Evolutionary conservation across 2,329 filamentous ascomycete species (phyloP).

Genomic region (Westerdykella ornata): DNA sequence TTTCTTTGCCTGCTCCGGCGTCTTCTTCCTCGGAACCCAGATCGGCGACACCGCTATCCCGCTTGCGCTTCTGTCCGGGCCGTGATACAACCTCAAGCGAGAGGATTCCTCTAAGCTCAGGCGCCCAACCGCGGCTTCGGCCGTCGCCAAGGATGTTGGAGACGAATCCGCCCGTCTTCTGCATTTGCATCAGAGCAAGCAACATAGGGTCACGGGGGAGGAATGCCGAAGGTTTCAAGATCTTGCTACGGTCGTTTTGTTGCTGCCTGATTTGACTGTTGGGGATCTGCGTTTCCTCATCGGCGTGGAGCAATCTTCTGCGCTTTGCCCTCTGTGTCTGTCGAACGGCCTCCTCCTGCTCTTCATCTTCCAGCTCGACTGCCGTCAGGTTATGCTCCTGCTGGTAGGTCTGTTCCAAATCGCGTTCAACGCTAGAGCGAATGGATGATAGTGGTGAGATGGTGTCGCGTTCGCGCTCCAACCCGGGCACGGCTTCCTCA

Average conservation of each 20-base stretch:
- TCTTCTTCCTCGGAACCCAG: slow-evolving; percentile 61
- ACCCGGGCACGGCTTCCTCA: slow-evolving; percentile 35
- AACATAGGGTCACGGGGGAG: slow-evolving; percentile 81
- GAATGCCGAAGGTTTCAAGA: slow-evolving; percentile 74
- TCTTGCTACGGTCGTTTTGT: slow-evolving; percentile 77
- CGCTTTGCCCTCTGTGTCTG: slow-evolving; percentile 70
- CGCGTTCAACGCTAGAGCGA: slow-evolving; percentile 47
- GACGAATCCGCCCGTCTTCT: slow-evolving; percentile 84
- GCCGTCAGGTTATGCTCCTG: slow-evolving; percentile 34
- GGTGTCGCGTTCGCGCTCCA: slow-evolving; percentile 43
- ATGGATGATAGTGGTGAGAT: slow-evolving; percentile 51
- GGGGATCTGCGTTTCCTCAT: slow-evolving; percentile 70
- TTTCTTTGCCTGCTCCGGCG: slow-evolving; percentile 42
- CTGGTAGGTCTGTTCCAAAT: slow-evolving; percentile 57
- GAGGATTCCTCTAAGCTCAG: slow-evolving; percentile 86
- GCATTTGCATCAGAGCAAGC: slow-evolving; percentile 82
- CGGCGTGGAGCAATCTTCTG: slow-evolving; percentile 75
- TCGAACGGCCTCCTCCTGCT: slow-evolving; percentile 52
- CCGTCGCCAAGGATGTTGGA: slow-evolving; percentile 78
- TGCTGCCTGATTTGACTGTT: slow-evolving; percentile 76
- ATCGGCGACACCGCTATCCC: slow-evolving; percentile 79
- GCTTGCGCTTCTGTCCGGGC: slow-evolving; percentile 84
- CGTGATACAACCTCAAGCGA: slow-evolving; percentile 74
- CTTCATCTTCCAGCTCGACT: slow-evolving; percentile 32
- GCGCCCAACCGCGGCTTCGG: slow-evolving; percentile 74